Base-by-base conservation (phyloP, 371 early-diverging fungal genomes). In the Catenaria anguillulae region DNA sequence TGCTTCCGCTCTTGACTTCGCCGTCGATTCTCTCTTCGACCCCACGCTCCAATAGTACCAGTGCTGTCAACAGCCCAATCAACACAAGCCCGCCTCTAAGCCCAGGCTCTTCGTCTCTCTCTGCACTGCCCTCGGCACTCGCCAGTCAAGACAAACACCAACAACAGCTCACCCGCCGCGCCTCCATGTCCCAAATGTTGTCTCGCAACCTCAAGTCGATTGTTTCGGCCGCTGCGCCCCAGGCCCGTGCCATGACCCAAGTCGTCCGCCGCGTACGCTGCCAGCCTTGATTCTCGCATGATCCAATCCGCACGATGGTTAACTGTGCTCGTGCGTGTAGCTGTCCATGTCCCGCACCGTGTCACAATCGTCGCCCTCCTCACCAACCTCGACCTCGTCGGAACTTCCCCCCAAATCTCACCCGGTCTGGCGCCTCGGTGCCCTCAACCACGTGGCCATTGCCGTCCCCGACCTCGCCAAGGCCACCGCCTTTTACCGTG, bases 391-490 rank as follows among this genome's bases (percentile, higher is more conserved):
- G 8, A 31, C 29, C 29, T 31, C 24, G 52, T 26, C 52, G 6
- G 52, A 15, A 10, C 26, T 50, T 15, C 52, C 52, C 5, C 52
- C 52, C 13, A 10, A 26, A 2, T 13, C 24, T 29, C 50, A 50
- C 40, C 66, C 68, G 33, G 63, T 81, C 29, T 84, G 77, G 78
- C 68, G 70, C 33, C 70, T 88, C 2, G 89, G 89, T 5, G 72
- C 65, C 26, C 71, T 88, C 55, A 88, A 88, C 73, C 89, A 88
- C 67, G 86, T 88, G 0, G 88, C 89, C 26, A 86, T 88, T 48
- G 89, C 88, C 5, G 82, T 81, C 1, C 85, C 83, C 2, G 79
- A 89, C 66, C 67, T 87, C 46, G 81, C 78, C 48, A 76, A 82
- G 62, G 70, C 85, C 13, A 67, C 79, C 4, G 63, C 67, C 24